Evolutionary conservation across 805 yeast genomes (phyloP), one percentile per base, ranked within the genome.

Genomic region (Yarrowia deformans): DNA sequence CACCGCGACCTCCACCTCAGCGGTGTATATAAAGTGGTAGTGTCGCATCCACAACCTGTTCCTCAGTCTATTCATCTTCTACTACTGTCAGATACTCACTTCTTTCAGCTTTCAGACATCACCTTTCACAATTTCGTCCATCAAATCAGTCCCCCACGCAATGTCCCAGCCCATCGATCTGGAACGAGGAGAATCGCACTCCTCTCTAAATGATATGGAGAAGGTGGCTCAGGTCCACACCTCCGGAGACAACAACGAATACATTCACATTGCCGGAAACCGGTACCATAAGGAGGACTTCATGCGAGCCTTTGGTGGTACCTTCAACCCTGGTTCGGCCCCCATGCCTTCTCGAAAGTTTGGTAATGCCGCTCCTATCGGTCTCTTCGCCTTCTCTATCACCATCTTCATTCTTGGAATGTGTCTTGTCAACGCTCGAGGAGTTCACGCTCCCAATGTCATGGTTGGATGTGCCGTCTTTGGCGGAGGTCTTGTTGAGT

Each of bases 301-400:
- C 70, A 79, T 81, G 69, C 78, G 79, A 32, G 95, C 95, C 2
- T 90, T 90, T 72, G 69, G 68, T 9, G 70, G 70, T 34, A 68
- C 70, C 8, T 40, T 67, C 29, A 67, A 64, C 48, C 68, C 68
- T 29, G 63, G 58, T 23, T 50, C 58, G 9, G 58, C 68, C 5
- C 58, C 58, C 40, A 49, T 79, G 69, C 82, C 87, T 8, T 74
- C 77, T 67, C 83, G 86, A 74, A 82, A 82, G 70, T 82, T 87
- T 72, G 90, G 84, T 43, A 86, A 86, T 73, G 88, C 90, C n/a
- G 88, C 87, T 34, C 88, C 90, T 13, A 77, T 87, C 55, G 90
- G 90, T 16, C 75, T 87, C 45, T 78, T 82, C 49, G 88, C 85
- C 0, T 87, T 87, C 73, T 87, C 89, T 1, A 73, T 86, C 70